Evolutionary conservation across 2,329 filamentous ascomycete species (phyloP), one percentile per base, ranked within the genome.

Genomic region (Madurella fahalii): DNA sequence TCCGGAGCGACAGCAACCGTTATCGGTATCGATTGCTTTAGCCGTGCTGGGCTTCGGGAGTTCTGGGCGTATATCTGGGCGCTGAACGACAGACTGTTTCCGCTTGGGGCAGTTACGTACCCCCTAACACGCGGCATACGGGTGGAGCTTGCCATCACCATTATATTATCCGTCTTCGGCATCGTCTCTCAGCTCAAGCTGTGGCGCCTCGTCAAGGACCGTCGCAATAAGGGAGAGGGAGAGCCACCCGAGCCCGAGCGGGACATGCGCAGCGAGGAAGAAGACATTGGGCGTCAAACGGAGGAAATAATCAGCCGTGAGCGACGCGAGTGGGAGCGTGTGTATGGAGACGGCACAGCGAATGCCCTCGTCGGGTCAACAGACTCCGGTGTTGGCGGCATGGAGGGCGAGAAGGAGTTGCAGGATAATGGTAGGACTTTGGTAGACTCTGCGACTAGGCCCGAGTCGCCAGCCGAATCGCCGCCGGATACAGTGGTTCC

Each of bases 61-160:
- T 96, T 96, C 63, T 97, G 93, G 93, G 80, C 90, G 5, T 97
- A 95, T 68, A 78, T 95, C 39, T 97, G 93, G 93, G 75, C 75
- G 44, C 72, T 97, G 40, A 96, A 96, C 68, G 76, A 84, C 41
- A 78, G 87, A 48, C 74, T 91, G 0, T 97, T 97, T 64, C 92
- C 92, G 0, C 73, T 90, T 2, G 81, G 83, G 39, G 87, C 87
- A 1, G 77, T 78, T 46, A 90, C 88, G 0, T 97, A 95, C 67
- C 93, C 93, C 0, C 74, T 96, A 12, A 96, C 90, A 0, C 87
- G 85, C 63, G 90, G 89, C 2, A 94, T 96, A 53, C 83, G 84
- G 40, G 92, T 94, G 13, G 93, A 97, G 68, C 82, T 90, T 31
- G 91, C 90, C 0, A 81, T 83, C 1, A 87, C 88, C 20, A 73